Conservation (phyloP, 306 rosid species). For the Cicer bijugum region DNA sequence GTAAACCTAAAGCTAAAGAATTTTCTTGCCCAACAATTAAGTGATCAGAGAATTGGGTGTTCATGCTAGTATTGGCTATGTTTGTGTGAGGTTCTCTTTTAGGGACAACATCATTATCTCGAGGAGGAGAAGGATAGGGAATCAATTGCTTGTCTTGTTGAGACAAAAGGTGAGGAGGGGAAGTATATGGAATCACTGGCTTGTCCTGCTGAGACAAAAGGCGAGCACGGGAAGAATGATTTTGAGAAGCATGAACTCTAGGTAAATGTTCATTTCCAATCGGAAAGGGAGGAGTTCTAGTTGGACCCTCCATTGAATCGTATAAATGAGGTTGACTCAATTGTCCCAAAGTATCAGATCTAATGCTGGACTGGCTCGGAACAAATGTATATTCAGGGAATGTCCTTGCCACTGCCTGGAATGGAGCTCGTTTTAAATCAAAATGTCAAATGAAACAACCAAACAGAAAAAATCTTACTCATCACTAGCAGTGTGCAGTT, state of each 20-base stretch:
- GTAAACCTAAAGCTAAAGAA: constrained; percentile 50
- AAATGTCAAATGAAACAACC: constrained; percentile 43
- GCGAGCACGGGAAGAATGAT: constrained; percentile 75
- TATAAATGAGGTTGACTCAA: constrained; percentile 68
- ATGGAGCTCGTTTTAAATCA: constrained; percentile 50
- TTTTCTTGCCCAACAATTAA: constrained; percentile 64
- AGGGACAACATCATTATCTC: constrained; percentile 54
- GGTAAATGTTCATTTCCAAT: constrained; percentile 74
- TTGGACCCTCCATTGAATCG: constrained; percentile 69
- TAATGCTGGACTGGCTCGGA: constrained; percentile 62
- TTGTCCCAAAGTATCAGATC: constrained; percentile 73
- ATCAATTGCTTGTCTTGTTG: constrained; percentile 70
- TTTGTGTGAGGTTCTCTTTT: constrained; percentile 65
- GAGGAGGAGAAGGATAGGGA: constrained; percentile 63
- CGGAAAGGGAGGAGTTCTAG: constrained; percentile 67
- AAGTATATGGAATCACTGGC: constrained; percentile 60
- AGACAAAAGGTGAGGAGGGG: constrained; percentile 58
- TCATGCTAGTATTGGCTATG: constrained; percentile 51
- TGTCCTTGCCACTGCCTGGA: constrained; percentile 73
- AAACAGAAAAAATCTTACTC: constrained; percentile 15
- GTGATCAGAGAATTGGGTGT: constrained; percentile 64
- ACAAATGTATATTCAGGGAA: constrained; percentile 77
- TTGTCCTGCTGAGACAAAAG: constrained; percentile 64
- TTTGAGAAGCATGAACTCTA: constrained; percentile 63
- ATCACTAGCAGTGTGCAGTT: constrained; percentile 5